Evolutionary conservation across 2,329 filamentous ascomycete species (phyloP).

Genomic region (Colletotrichum brevisporum): DNA sequence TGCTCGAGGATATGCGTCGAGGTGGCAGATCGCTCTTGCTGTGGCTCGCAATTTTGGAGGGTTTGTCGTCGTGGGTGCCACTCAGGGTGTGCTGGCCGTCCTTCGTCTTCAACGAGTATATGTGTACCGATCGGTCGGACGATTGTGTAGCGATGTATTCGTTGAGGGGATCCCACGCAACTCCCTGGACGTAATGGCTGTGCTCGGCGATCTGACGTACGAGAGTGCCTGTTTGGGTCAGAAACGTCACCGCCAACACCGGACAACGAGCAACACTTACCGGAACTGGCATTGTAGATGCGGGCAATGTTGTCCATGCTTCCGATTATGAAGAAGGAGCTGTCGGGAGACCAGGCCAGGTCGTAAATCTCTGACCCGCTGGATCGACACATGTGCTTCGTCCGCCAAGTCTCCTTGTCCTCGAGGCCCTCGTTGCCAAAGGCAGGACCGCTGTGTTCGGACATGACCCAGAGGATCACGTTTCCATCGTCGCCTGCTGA

Average conservation of each 20-base stretch:
- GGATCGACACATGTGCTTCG: constrained; percentile 97
- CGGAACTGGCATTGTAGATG: constrained; percentile 95
- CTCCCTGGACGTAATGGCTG: constrained; percentile 98
- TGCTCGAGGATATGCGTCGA: constrained; percentile 89
- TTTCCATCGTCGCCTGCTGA: constrained; percentile 98
- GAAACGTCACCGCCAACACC: not conserved
- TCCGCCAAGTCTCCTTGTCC: constrained; percentile 96
- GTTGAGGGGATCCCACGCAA: constrained; percentile 97
- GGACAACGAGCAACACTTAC: constrained; percentile 61
- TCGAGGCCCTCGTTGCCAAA: constrained; percentile 90
- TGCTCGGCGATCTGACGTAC: constrained; percentile 97
- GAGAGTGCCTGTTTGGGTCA: constrained; percentile 62
- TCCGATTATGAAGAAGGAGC: constrained; percentile 94
- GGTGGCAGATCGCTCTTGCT: constrained; percentile 90
- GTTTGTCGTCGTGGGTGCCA: constrained; percentile 71
- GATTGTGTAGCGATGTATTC: constrained; percentile 99
- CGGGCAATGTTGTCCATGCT: constrained; percentile 99
- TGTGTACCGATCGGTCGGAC: constrained; percentile 96
- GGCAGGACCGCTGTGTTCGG: constrained; percentile 77
- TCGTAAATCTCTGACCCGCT: constrained; percentile 98
- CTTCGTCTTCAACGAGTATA: constrained; percentile 96
- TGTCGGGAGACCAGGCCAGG: constrained; percentile 98
- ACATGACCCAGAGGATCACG: constrained; percentile 94
- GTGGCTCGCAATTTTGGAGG: constrained; percentile 85
- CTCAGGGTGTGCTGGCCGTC: constrained; percentile 91